These are phyloP conservation scores for Pistacia atlantica DNA, from an alignment of 345 rosid species.

Conservation along the genomic window DNA sequence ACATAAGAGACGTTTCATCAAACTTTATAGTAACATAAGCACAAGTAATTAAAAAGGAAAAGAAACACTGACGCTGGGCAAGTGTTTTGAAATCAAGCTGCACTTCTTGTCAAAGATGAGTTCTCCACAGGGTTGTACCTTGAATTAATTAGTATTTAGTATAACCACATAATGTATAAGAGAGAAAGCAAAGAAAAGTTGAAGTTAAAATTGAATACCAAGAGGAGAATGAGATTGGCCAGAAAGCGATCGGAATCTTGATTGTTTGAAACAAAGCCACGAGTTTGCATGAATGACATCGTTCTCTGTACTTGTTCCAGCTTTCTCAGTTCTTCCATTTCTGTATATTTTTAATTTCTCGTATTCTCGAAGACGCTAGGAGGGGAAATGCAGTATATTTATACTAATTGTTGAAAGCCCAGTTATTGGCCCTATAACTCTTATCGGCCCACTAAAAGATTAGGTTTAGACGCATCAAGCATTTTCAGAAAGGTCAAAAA, in stretches of 20 bases:
- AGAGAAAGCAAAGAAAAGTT: not conserved
- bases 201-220: slow-evolving; percentile 37
- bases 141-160: not conserved
- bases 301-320: slow-evolving; percentile 67
- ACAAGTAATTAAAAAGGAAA: too few species aligned
- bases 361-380: too few species aligned
- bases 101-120: slow-evolving; percentile 50
- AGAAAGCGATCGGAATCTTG: slow-evolving; percentile 61
- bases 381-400: too few species aligned
- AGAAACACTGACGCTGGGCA: slow-evolving; percentile 54
- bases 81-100: slow-evolving; percentile 38
- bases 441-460: too few species aligned
- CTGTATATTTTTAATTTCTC: too few species aligned
- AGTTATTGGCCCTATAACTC: too few species aligned
- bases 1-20: too few species aligned
- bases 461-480: too few species aligned
- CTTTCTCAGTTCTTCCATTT: slow-evolving; percentile 75
- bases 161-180: too few species aligned
- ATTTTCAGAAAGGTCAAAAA: too few species aligned
- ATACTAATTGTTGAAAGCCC: too few species aligned
- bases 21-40: too few species aligned
- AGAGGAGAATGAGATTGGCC: slow-evolving; percentile 54
- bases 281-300: slow-evolving; percentile 45
- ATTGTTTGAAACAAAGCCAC: slow-evolving; percentile 31
- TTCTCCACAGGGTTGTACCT: slow-evolving; percentile 75